Percentiles rank a stretch among this genome's conserved stretches.
Evolutionary conservation across 2,329 filamentous ascomycete species (phyloP).

Genomic region (Aurifilum marmelostoma): DNA sequence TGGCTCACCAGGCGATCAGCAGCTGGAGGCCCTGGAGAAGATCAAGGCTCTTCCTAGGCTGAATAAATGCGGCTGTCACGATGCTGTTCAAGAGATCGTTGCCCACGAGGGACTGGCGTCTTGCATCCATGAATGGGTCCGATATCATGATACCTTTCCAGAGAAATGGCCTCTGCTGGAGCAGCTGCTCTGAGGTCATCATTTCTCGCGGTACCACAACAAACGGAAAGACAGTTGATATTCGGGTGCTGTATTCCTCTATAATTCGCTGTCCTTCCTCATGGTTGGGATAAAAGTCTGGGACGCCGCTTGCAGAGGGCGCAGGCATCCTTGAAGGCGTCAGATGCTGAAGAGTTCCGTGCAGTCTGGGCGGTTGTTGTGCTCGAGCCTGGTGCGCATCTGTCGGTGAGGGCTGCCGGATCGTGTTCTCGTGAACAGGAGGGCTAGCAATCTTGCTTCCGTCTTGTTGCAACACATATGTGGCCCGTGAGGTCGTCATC

Average conservation of each 20-base stretch:
- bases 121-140: constrained; percentile 46
- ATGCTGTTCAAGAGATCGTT: constrained; percentile 49
- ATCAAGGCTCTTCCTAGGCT: constrained; percentile 49
- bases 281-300: background rate
- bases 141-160: constrained; percentile 56
- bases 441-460: background rate
- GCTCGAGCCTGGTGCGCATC: background rate
- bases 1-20: constrained; percentile 49
- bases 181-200: constrained; percentile 43
- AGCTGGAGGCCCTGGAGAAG: constrained; percentile 52
- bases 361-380: background rate
- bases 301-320: background rate
- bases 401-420: background rate
- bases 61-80: constrained; percentile 44
- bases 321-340: background rate
- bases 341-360: background rate
- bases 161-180: constrained; percentile 45
- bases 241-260: constrained; percentile 39
- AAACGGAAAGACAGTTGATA: constrained; percentile 49
- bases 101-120: constrained; percentile 48
- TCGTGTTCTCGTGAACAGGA: background rate
- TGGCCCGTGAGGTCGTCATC: background rate
- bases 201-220: constrained; percentile 44
- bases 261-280: constrained; percentile 47
- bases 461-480: background rate